A percentile compares a stretch with the other conserved stretches of the same genome.
These are phyloP conservation scores for Grosmannia penicillata DNA, from an alignment of 2,329 filamentous ascomycete species.

Conservation along the genomic window DNA sequence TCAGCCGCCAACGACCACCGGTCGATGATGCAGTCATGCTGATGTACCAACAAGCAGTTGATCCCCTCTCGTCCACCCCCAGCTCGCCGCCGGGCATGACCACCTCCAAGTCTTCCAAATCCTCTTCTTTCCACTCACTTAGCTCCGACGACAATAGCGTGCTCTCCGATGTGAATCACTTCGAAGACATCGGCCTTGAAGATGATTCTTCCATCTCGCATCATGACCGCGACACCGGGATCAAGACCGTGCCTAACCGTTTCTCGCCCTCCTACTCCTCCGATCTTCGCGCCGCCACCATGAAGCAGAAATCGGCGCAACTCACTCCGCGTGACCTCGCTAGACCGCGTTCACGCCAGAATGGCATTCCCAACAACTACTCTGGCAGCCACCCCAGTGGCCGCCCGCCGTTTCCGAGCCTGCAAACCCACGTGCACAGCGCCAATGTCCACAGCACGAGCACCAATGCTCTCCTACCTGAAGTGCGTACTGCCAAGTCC, in stretches of 20 bases:
- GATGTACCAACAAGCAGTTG: conserved; percentile 22
- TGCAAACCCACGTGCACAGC: conserved; percentile 29
- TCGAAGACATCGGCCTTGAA: conserved; percentile 84
- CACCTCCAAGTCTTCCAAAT: conserved; percentile 75
- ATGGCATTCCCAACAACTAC: neutral
- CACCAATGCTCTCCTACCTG: conserved; percentile 19
- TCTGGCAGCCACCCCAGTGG: conserved; percentile 18
- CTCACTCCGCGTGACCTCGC: conserved; percentile 17
- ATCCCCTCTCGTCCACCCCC: conserved; percentile 30
- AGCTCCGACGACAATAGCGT: conserved; percentile 58
- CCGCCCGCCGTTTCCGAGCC: conserved; percentile 28
- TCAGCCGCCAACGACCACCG: too few relatives aligned
- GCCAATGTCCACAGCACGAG: conserved; percentile 37
- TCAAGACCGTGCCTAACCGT: conserved; percentile 27
- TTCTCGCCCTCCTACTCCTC: conserved; percentile 33
- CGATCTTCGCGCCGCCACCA: conserved; percentile 22
- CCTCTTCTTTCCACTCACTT: conserved; percentile 73
- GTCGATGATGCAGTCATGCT: conserved; percentile 24
- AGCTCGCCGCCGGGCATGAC: conserved; percentile 68
- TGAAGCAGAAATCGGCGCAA: conserved; percentile 11
- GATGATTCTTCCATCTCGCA: conserved; percentile 32
- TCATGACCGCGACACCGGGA: conserved; percentile 19
- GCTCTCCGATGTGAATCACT: conserved; percentile 62
- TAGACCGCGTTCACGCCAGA: conserved; percentile 16
- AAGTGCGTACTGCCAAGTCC: conserved; percentile 14